Evolutionary conservation across 768 basidiomycete genomes (phyloP).

Genomic region (Rickenella mellea): DNA sequence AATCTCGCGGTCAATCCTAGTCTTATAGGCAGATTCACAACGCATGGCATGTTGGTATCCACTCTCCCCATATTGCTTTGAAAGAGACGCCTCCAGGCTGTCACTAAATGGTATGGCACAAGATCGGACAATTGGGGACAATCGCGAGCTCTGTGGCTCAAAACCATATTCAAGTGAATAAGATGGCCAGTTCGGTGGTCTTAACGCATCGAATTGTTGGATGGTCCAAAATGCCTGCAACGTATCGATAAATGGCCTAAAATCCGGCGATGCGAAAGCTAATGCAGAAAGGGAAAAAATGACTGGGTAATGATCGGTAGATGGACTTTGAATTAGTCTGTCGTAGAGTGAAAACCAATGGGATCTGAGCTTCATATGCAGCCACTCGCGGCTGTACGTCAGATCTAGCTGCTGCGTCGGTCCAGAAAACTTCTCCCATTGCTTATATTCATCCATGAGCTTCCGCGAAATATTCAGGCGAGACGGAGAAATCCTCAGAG

Average conservation of each 20-base stretch:
- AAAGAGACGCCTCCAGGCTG: constrained; percentile 9
- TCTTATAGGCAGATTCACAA: constrained; percentile 2
- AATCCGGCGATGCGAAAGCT: constrained; percentile 15
- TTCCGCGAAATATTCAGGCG: too few species aligned
- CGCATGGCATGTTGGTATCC: background rate
- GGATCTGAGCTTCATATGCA: constrained; percentile 11
- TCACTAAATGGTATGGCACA: constrained; percentile 1
- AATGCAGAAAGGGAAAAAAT: constrained; percentile 24
- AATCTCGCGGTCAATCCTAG: constrained; percentile 6
- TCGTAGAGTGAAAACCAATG: constrained; percentile 20
- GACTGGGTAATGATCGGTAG: constrained; percentile 12
- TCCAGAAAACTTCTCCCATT: too few species aligned
- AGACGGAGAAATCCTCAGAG: too few species aligned
- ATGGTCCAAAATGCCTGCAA: constrained; percentile 22
- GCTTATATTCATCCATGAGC: too few species aligned
- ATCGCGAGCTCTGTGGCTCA: too few species aligned
- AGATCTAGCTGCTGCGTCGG: too few species aligned
- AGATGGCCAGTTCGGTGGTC: constrained; percentile 11
- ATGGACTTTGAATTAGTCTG: constrained; percentile 9
- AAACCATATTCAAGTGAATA: too few species aligned
- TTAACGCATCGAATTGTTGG: constrained; percentile 3
- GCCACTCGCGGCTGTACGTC: constrained; percentile 21
- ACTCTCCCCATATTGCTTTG: constrained; percentile 1
- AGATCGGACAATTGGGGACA: constrained; percentile 3
- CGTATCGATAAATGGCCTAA: constrained; percentile 14